Base-by-base conservation (phyloP, 495 filamentous ascomycete genomes). In the Corynascus novoguineensis region DNA sequence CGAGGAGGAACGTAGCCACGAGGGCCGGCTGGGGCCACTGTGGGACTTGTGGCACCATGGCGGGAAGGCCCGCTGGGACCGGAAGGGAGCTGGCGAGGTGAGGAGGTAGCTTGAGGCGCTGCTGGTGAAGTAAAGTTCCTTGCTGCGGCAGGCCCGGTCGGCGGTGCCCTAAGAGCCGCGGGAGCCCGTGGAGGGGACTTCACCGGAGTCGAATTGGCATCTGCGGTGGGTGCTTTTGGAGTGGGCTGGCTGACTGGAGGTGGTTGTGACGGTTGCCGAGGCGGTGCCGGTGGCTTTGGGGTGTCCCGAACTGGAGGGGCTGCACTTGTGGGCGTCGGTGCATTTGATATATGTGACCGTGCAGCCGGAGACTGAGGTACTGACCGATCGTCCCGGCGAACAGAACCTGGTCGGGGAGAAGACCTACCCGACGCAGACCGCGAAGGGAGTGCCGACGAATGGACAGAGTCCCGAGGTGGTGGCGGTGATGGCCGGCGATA, bases 151-250 rank as follows among this genome's bases (percentile, higher is more conserved):
- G 76, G 76, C 0, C 76, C 76, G 0, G 71, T 78, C 7, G 76
- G 75, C 7, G 74, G 74, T 21, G 67, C 74, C 52, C 75, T 67
- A 1, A 78, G 60, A 6, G 75, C 75, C 1, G 76, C 76, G 17
- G 76, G 76, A 1, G 75, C 76, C 50, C 73, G 68, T 2, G 76
- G 76, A 22, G 76, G 76, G 31, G 76, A 77, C 44, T 55, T 70
- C 35, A 61, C 34, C 35, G 63, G 49, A 44, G 60, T 42, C 34
- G 67, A 45, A 52, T 47, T 47, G 40, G 57, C 42, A 27, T 76
- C 74, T 40, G 54, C 58, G 46, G 14, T 63, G 27, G 11, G 58
- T 48, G 47, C 57, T 59, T 41, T 65, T 1, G 54, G 54, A 3
- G 42, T 44, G 9, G 37, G 42, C 28, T 50, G 54, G 34, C 8